These are phyloP conservation scores for Camellia japonica DNA, from an alignment of 148 eudicot genomes.

Conservation along the genomic window DNA sequence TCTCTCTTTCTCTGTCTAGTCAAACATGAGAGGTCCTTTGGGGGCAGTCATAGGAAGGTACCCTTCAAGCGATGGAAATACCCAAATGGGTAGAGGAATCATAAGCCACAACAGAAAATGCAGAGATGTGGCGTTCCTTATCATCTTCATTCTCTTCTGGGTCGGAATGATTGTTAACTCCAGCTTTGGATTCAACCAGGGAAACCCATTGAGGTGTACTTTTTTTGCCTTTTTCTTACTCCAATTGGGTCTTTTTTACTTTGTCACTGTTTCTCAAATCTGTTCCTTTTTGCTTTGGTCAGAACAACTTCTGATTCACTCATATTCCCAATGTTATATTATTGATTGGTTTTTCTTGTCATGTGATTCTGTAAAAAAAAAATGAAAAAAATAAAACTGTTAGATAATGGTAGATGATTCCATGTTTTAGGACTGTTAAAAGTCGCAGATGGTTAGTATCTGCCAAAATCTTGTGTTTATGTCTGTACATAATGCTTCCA, in stretches of 20 bases:
- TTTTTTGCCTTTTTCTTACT: constrained; percentile 5
- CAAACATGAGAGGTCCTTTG: constrained; percentile 58
- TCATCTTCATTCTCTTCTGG: constrained; percentile 85
- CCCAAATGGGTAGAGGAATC: constrained; percentile 58
- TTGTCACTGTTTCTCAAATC: neutral
- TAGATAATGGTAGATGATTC: too few relatives aligned
- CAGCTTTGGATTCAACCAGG: constrained; percentile 86
- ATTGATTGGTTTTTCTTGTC: too few relatives aligned
- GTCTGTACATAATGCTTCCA: neutral
- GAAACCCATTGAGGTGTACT: constrained; percentile 75
- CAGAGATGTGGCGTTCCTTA: constrained; percentile 72
- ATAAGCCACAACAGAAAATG: constrained; percentile 85
- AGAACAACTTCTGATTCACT: too few relatives aligned
- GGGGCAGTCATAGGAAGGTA: constrained; percentile 68
- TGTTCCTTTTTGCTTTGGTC: neutral
- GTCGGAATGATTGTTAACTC: constrained; percentile 95
- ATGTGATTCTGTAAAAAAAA: too few relatives aligned
- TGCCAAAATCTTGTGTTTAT: neutral
- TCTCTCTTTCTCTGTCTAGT: constrained; percentile 15
- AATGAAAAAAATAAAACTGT: too few relatives aligned
- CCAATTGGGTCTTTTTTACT: constrained; percentile 12
- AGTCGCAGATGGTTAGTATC: neutral
- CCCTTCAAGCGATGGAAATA: constrained; percentile 61
- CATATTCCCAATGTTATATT: too few relatives aligned
- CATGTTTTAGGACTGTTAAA: too few relatives aligned